Base-by-base conservation (phyloP, 768 basidiomycete species). In the Lentinula boryana region DNA sequence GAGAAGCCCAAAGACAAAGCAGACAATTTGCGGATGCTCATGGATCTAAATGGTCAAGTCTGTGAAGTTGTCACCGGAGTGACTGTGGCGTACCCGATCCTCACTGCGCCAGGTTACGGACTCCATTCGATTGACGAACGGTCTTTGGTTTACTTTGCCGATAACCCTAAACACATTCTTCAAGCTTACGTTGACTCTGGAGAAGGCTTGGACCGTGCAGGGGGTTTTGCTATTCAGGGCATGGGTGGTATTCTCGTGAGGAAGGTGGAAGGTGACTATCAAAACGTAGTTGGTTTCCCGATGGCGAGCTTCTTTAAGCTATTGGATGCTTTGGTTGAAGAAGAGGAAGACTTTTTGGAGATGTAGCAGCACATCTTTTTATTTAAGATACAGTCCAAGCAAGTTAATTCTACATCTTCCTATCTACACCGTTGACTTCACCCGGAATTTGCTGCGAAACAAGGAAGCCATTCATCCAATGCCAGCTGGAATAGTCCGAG, bases 21-120 rank as follows among this genome's bases (percentile, higher is more conserved):
- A 32, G 95, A 98, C 62, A 89, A 98, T 71, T 68, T 91, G 51
- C 83, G 91, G 23, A 96, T 94, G 91, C 78, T 99, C 58, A 75
- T 89, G 51, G 90, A 94, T 61, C 77, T 97, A 63, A 94, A 95
- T 55, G 96, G 94, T 6, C 79, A 82, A 53, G 82, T 87, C 0
- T 96, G 95, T 66, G 91, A 96, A 70, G 93, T 98, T 21, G 92
- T 97, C 21, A 98, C 95, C 0, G 96, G 95, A 8, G 85, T 98
- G 16, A 81, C 84, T 13, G 72, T 98, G 89, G 91, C 86, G 12
- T 94, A 84, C 63, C 91, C 92, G 0, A 78, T 93, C 15, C 70
- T 93, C 18, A 83, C 83, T 13, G 77, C 90, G 0, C 91, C 91
- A 3, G 91, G 91, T 15, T 93, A 91, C 70, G 80, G 73, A 44